Evolutionary conservation across 164 flowering plant species (phyloP).

Genomic region (Kalanchoe fedtschenkoi): DNA sequence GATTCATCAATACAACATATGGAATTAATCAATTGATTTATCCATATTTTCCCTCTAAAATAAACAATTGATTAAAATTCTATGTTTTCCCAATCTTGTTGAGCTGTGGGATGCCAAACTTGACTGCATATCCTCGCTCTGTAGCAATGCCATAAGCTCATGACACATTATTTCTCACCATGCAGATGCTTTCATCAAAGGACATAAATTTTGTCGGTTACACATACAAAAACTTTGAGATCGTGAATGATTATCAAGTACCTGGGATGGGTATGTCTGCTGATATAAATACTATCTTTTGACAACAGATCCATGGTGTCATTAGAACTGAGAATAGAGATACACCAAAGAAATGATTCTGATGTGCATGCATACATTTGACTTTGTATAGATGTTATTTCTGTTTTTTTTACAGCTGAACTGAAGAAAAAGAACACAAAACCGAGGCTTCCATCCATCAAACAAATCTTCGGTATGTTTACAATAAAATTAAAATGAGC

Average conservation of each 20-base stretch:
- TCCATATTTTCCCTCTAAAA: too few relatives aligned
- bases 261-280: slow-evolving; percentile 58
- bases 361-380: neutral
- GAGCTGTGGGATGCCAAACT: neutral
- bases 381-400: too few relatives aligned
- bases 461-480: slow-evolving; percentile 53
- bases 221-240: slow-evolving; percentile 62
- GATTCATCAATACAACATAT: too few relatives aligned
- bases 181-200: slow-evolving; percentile 75
- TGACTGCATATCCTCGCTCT: neutral
- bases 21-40: too few relatives aligned
- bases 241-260: slow-evolving; percentile 65
- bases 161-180: neutral
- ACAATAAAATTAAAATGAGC: too few relatives aligned
- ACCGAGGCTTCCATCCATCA: slow-evolving; percentile 50
- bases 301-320: neutral
- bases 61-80: too few relatives aligned
- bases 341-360: too few relatives aligned
- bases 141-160: neutral
- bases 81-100: neutral
- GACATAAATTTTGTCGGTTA: slow-evolving; percentile 65
- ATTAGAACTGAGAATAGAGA: neutral
- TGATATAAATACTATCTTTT: slow-evolving; percentile 11
- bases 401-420: slow-evolving; percentile 30
- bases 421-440: slow-evolving; percentile 58